Conservation (phyloP, 768 basidiomycete genomes). For the Clitopilus hobsonii region DNA sequence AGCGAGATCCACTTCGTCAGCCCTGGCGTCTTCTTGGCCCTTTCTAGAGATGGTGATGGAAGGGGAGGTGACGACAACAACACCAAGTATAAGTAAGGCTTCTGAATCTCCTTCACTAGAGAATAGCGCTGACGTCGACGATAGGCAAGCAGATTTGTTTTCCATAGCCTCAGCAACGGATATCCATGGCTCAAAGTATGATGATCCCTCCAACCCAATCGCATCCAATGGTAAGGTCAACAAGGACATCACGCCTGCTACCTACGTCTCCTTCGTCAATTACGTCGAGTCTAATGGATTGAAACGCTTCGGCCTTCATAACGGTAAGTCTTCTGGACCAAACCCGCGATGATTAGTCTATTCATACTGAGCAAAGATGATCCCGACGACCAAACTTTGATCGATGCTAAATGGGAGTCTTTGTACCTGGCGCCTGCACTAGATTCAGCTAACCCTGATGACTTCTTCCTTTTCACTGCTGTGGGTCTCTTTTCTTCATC, state of each 20-base stretch:
- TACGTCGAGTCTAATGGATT: constrained; percentile 50
- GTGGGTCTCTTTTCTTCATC: constrained; percentile 20
- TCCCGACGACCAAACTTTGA: constrained; percentile 46
- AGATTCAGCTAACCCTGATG: constrained; percentile 49
- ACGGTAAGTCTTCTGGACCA: constrained; percentile 30
- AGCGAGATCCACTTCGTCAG: constrained; percentile 59
- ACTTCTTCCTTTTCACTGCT: constrained; percentile 64
- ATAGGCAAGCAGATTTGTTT: constrained; percentile 56
- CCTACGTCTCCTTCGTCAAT: constrained; percentile 53
- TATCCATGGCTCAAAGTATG: constrained; percentile 53
- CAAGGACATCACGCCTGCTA: constrained; percentile 42
- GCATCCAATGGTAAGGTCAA: constrained; percentile 44
- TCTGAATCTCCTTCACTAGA: too few relatives aligned
- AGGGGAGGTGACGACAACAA: constrained; percentile 45
- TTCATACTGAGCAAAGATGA: constrained; percentile 25
- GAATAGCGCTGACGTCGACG: too few relatives aligned
- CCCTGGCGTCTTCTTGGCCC: constrained; percentile 49
- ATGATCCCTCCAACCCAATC: constrained; percentile 47
- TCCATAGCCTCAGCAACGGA: constrained; percentile 55
- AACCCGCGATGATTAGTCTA: not conserved
- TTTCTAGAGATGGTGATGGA: constrained; percentile 59
- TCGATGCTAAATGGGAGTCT: constrained; percentile 67
- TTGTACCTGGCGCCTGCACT: constrained; percentile 52
- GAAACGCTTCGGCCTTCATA: constrained; percentile 59
- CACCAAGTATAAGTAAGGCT: constrained; percentile 52